phyloP scores from a whole-genome alignment of 345 rosid species.

The Syzygium aqueum region DNA sequence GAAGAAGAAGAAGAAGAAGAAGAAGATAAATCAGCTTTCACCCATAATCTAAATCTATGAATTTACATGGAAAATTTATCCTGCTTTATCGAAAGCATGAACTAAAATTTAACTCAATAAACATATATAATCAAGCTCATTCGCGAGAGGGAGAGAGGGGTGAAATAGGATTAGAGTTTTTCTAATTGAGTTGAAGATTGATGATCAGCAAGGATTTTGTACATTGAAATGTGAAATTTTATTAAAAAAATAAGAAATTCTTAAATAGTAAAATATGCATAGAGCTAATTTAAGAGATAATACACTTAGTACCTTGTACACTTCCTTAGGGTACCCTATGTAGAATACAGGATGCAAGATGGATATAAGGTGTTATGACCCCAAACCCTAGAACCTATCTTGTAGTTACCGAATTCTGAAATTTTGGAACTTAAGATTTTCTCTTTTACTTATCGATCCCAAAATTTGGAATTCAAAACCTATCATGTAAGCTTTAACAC shows the following conservation, averaged over 20 bases:
- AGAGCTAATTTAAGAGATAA: not conserved
- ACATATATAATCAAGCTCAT: not conserved
- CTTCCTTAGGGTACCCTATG: not conserved
- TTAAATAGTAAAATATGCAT: not conserved
- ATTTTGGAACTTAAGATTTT: not conserved
- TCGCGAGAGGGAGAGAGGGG: not conserved
- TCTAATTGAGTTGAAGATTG: not conserved
- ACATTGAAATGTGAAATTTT: not conserved
- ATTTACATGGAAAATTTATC: not conserved
- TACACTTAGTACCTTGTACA: not conserved
- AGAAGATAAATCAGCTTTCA: too few species aligned
- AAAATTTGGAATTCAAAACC: not conserved
- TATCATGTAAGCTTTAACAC: not conserved
- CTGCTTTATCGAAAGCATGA: not conserved
- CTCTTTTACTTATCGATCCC: not conserved
- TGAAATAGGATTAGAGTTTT: not conserved
- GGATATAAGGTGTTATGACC: not conserved
- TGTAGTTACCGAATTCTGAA: not conserved
- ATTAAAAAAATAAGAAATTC: not conserved
- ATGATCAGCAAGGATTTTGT: not conserved
- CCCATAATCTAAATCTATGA: not conserved
- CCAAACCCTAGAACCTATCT: not conserved
- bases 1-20: not conserved
- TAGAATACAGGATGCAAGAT: not conserved
- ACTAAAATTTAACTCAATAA: not conserved